Conservation (phyloP, 176 grass and related monocot species). For the Rhynchospora pubera region DNA sequence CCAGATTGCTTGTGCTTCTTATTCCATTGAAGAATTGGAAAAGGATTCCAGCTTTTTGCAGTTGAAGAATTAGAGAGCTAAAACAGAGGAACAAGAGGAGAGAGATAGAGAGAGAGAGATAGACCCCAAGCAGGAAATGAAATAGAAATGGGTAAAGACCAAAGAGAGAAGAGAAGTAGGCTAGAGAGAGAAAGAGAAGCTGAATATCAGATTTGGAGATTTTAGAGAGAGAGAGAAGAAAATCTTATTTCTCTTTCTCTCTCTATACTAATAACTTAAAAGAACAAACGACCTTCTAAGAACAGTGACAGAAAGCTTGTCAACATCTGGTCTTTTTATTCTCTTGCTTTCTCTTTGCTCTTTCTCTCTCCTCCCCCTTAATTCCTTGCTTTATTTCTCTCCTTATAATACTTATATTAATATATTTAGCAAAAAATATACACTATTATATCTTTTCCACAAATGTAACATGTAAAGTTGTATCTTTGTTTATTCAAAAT, state of each 20-base stretch:
- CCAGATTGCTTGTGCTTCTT: neutral
- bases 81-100: conserved; percentile 9
- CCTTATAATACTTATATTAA: no score
- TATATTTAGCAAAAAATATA: neutral
- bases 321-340: conserved; percentile 67
- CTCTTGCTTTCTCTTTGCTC: conserved; percentile 29
- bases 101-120: neutral
- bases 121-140: neutral
- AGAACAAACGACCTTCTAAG: conserved; percentile 43
- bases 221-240: conserved; percentile 8
- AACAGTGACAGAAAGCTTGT: conserved; percentile 55
- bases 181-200: conserved; percentile 8
- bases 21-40: neutral
- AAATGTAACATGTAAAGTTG: neutral
- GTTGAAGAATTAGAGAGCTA: neutral
- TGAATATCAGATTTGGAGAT: conserved; percentile 21
- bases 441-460: neutral
- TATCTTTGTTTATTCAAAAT: neutral
- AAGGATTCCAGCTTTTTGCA: neutral
- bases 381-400: neutral
- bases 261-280: conserved; percentile 25
- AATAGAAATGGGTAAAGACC: conserved; percentile 7
- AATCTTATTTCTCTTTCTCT: conserved; percentile 10
- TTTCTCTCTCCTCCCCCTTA: neutral
- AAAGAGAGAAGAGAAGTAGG: neutral